Evolutionary conservation across 495 filamentous ascomycete genomes (phyloP).

Genomic region (Neohortaea acidophila): DNA sequence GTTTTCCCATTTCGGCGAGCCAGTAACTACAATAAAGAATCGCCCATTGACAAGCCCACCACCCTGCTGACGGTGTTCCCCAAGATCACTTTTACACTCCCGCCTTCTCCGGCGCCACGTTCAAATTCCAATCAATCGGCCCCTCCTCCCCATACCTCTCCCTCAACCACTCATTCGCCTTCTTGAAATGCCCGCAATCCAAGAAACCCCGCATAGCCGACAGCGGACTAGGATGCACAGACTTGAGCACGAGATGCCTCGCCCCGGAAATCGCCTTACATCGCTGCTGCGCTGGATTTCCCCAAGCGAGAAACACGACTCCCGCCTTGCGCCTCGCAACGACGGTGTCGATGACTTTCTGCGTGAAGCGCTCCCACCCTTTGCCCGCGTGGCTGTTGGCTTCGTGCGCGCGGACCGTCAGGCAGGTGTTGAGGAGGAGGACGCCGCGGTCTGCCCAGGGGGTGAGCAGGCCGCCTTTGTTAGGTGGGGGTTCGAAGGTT

Average conservation of each 20-base stretch:
- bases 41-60: too few relatives aligned
- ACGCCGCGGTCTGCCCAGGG: constrained; percentile 91
- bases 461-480: constrained; percentile 62
- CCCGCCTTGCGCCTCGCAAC: constrained; percentile 56
- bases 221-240: constrained; percentile 80
- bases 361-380: constrained; percentile 89
- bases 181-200: constrained; percentile 68
- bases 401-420: constrained; percentile 79
- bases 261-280: constrained; percentile 51
- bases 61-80: too few relatives aligned
- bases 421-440: constrained; percentile 77
- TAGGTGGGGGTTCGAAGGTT: constrained; percentile 52
- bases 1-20: too few relatives aligned
- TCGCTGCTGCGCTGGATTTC: constrained; percentile 59
- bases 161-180: constrained; percentile 79
- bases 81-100: too few relatives aligned
- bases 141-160: constrained; percentile 58
- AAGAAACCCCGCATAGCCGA: constrained; percentile 65
- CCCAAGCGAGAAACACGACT: constrained; percentile 93
- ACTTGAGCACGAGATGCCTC: constrained; percentile 65
- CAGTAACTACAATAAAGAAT: too few relatives aligned
- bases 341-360: constrained; percentile 75
- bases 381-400: constrained; percentile 66
- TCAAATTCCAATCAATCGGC: constrained; percentile 78
- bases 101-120: constrained; percentile 28